These are phyloP conservation scores for Penicillium polonicum DNA, from an alignment of 2,329 filamentous ascomycete species.

Conservation along the genomic window DNA sequence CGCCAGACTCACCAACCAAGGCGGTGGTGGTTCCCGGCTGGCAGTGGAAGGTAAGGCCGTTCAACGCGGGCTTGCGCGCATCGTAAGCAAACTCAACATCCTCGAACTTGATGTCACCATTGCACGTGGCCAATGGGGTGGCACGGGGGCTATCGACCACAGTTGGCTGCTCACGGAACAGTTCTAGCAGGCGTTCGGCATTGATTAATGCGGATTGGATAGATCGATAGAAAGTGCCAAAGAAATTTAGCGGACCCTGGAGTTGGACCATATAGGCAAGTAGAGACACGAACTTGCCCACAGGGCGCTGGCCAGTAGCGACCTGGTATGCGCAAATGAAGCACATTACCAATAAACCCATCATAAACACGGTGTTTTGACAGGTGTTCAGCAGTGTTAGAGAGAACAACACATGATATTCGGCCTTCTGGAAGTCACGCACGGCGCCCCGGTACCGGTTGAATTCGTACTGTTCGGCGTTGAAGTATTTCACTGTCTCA, in stretches of 20 bases:
- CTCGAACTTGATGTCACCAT: slow-evolving; percentile 81
- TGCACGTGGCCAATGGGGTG: slow-evolving; percentile 62
- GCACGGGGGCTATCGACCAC: slow-evolving; percentile 76
- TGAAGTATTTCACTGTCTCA: slow-evolving; percentile 91
- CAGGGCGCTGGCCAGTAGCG: slow-evolving; percentile 60
- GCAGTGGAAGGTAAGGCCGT: slow-evolving; percentile 81
- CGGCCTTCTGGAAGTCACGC: slow-evolving; percentile 67
- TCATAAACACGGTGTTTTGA: slow-evolving; percentile 76
- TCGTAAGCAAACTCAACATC: slow-evolving; percentile 92
- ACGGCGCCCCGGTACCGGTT: slow-evolving; percentile 70
- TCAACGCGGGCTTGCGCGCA: slow-evolving; percentile 76
- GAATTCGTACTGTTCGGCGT: slow-evolving; percentile 78
- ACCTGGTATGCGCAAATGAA: slow-evolving; percentile 77
- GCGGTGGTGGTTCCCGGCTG: slow-evolving; percentile 89
- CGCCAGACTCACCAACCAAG: slow-evolving; percentile 92
- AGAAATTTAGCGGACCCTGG: slow-evolving; percentile 79
- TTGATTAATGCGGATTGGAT: slow-evolving; percentile 98
- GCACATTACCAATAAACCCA: slow-evolving; percentile 69
- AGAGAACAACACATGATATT: slow-evolving; percentile 73
- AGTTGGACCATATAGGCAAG: slow-evolving; percentile 78
- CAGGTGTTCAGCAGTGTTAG: slow-evolving; percentile 78
- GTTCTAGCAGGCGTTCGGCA: slow-evolving; percentile 86
- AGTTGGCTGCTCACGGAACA: slow-evolving; percentile 94
- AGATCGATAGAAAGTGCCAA: slow-evolving; percentile 91
- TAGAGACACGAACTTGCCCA: slow-evolving; percentile 71